phyloP scores from a whole-genome alignment of 2,329 filamentous ascomycete genomes.

The Fusarium mexicanum region DNA sequence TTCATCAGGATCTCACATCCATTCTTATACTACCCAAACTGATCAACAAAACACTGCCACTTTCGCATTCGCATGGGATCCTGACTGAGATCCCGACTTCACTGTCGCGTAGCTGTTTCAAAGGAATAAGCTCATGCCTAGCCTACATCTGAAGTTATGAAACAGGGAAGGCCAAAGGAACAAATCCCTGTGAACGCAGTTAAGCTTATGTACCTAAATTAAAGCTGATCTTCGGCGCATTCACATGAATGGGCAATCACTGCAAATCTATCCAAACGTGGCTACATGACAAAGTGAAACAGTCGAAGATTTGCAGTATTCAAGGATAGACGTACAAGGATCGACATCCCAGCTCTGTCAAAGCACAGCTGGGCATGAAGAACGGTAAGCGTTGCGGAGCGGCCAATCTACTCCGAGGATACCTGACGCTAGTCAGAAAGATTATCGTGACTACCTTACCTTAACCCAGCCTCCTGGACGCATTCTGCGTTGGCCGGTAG shows the following conservation, averaged over 20 bases:
- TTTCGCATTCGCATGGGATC: not conserved
- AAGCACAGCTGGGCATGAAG: not conserved
- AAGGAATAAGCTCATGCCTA: not conserved
- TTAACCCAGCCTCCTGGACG: not conserved
- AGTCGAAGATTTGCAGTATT: not conserved
- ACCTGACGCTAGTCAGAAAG: not conserved
- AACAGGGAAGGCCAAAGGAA: not conserved
- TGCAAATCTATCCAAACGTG: not conserved
- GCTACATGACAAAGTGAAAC: not conserved
- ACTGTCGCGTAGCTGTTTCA: not conserved
- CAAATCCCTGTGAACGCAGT: not conserved
- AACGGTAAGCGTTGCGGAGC: not conserved
- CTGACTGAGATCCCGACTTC: not conserved
- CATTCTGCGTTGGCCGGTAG: not conserved
- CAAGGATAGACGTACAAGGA: not conserved
- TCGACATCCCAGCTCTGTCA: too few relatives aligned
- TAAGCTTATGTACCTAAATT: not conserved
- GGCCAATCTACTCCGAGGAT: not conserved
- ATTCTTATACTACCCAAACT: not conserved
- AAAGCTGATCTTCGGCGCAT: too few relatives aligned
- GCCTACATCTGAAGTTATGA: not conserved
- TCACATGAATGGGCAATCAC: not conserved
- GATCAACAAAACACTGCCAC: slow-evolving; percentile 6
- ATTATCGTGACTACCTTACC: not conserved
- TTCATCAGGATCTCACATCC: not conserved